A percentile compares a stretch with the other conserved stretches of the same genome.
phyloP scores from a whole-genome alignment of 78 protist species.

The Dictyostelium intermedium region DNA sequence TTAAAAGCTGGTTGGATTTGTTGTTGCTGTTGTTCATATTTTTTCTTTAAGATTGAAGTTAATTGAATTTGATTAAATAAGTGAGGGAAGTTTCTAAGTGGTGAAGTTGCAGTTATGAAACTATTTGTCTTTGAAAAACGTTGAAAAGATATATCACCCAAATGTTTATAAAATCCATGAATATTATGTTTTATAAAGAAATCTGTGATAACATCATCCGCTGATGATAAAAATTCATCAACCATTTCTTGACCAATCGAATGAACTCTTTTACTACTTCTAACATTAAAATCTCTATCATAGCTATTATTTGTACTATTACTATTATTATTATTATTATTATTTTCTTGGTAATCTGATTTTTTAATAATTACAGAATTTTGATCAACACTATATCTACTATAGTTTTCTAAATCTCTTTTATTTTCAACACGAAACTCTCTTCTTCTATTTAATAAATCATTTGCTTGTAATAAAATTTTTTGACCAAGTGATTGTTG shows the following conservation, averaged over 20 bases:
- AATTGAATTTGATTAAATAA: slow-evolving; percentile 10
- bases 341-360: background rate
- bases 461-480: background rate
- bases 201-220: background rate
- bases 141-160: background rate
- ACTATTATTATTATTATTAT: background rate
- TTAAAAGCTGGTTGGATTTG: background rate
- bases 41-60: background rate
- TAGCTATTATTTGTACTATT: background rate
- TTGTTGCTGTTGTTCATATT: background rate
- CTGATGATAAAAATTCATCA: background rate
- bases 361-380: background rate
- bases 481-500: background rate
- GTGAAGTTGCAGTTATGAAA: background rate
- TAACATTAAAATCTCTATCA: background rate
- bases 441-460: background rate
- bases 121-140: background rate
- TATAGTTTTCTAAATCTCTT: background rate
- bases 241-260: background rate
- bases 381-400: background rate
- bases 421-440: background rate
- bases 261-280: background rate
- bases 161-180: background rate
- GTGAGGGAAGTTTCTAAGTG: slow-evolving; percentile 10
- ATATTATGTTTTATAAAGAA: background rate